These are phyloP conservation scores for Phytophthora rubi DNA, from an alignment of 352 stramenopile species.

Conservation along the genomic window DNA sequence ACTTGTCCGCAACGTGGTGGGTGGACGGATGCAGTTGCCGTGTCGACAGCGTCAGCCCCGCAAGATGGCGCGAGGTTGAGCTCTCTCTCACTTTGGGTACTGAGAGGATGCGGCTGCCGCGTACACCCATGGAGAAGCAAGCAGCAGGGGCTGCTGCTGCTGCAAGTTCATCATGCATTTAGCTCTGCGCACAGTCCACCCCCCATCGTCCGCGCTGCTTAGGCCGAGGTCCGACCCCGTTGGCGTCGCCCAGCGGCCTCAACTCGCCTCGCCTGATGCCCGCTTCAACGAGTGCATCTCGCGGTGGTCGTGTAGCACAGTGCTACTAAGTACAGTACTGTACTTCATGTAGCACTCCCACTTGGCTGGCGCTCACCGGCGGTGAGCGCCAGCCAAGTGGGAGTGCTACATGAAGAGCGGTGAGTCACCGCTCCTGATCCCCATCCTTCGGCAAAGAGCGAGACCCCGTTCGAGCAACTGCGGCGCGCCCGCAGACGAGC, in stretches of 20 bases:
- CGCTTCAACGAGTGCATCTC: background rate
- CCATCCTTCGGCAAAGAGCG: slow-evolving; percentile 6
- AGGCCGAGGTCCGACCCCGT: background rate
- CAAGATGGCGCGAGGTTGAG: slow-evolving; percentile 18
- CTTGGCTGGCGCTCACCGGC: slow-evolving; percentile 33
- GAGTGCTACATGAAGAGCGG: no score
- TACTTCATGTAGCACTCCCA: slow-evolving; percentile 12
- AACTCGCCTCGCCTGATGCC: background rate
- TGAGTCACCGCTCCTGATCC: slow-evolving; percentile 28
- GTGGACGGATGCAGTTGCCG: slow-evolving; percentile 5
- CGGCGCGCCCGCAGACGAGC: background rate
- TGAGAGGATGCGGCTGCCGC: slow-evolving; percentile 2
- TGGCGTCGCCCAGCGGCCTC: background rate
- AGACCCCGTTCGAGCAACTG: background rate
- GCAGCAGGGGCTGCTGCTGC: background rate
- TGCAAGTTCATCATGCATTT: background rate
- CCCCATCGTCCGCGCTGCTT: background rate
- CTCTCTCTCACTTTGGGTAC: background rate
- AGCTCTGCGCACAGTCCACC: background rate
- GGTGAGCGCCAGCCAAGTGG: no score
- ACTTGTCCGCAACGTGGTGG: slow-evolving; percentile 3
- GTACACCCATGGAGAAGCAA: background rate
- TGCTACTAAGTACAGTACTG: no score
- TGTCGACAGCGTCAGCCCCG: slow-evolving; percentile 18
- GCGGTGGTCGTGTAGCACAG: no score